Percentiles rank a stretch among this genome's conserved stretches.
Conservation (phyloP, 441 rosid genomes). For the Pelargonium myrrhifolium region DNA sequence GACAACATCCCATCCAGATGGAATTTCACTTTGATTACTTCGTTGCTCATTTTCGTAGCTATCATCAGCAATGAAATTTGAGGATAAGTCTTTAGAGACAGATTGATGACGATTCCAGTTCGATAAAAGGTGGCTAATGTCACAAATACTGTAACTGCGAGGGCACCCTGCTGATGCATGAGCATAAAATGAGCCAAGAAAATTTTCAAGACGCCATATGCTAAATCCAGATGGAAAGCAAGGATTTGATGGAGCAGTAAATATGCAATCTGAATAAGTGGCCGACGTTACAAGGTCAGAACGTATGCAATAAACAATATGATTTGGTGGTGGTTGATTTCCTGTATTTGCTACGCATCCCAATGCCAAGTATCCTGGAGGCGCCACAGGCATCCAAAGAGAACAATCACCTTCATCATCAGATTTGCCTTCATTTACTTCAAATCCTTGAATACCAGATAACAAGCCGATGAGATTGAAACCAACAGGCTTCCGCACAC, state of each 20-base stretch:
- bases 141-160: constrained; percentile 42
- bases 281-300: constrained; percentile 93
- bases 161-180: constrained; percentile 68
- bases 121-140: constrained; percentile 78
- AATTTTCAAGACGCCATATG: constrained; percentile 94
- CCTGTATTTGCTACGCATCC: constrained; percentile 92
- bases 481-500: constrained; percentile 88
- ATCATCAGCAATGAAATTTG: constrained; percentile 29
- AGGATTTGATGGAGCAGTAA: constrained; percentile 39
- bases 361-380: constrained; percentile 77
- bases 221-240: constrained; percentile 68
- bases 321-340: constrained; percentile 71
- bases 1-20: constrained; percentile 83
- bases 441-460: constrained; percentile 52
- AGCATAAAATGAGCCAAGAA: constrained; percentile 83
- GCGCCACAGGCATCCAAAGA: constrained; percentile 97
- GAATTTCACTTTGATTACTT: constrained; percentile 39
- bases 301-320: constrained; percentile 82
- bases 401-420: constrained; percentile 59
- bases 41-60: constrained; percentile 34
- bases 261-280: constrained; percentile 81
- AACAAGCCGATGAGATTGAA: constrained; percentile 62
- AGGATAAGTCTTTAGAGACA: constrained; percentile 34
- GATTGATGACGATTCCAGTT: constrained; percentile 46
- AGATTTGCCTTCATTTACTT: constrained; percentile 32